Percentiles rank a stretch among this genome's conserved stretches.
Evolutionary conservation across 495 filamentous ascomycete species (phyloP).

Genomic region (Pyrenula aspistea): DNA sequence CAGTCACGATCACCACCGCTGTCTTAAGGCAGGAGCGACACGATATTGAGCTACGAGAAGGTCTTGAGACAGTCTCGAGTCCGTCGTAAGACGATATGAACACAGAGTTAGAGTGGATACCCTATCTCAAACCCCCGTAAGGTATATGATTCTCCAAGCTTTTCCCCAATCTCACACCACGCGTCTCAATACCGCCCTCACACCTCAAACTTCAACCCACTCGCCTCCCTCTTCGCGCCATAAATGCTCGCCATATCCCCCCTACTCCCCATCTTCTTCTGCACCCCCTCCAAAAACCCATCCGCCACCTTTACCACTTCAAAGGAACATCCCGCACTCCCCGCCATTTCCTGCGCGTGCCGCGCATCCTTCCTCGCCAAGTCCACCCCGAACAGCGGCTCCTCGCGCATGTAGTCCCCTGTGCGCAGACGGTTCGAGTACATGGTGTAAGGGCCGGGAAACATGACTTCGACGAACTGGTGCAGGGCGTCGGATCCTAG

Average conservation of each 20-base stretch:
- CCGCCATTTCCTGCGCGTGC: constrained; percentile 59
- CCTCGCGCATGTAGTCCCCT: constrained; percentile 63
- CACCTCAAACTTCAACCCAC: constrained; percentile 63
- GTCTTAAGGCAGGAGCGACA: no score
- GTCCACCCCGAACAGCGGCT: constrained; percentile 80
- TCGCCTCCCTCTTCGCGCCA: constrained; percentile 58
- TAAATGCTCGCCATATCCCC: constrained; percentile 83
- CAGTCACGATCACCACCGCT: no score
- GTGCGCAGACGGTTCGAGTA: constrained; percentile 63
- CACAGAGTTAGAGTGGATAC: no score
- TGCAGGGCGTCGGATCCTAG: constrained; percentile 59
- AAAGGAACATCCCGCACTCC: constrained; percentile 48
- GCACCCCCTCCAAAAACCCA: constrained; percentile 53
- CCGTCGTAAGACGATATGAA: no score
- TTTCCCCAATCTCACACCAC: no score
- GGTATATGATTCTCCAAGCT: no score
- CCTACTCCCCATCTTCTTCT: constrained; percentile 57
- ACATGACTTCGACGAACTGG: constrained; percentile 53
- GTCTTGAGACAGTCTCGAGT: no score
- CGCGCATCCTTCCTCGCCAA: constrained; percentile 75
- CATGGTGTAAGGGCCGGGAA: constrained; percentile 40
- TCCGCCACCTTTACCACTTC: constrained; percentile 55
- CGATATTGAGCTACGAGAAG: no score
- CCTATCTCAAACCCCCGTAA: no score
- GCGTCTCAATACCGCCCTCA: no score